A percentile compares a stretch with the other conserved stretches of the same genome.
Conservation (phyloP, 176 grass and related monocot species). For the Rhynchospora breviuscula region DNA sequence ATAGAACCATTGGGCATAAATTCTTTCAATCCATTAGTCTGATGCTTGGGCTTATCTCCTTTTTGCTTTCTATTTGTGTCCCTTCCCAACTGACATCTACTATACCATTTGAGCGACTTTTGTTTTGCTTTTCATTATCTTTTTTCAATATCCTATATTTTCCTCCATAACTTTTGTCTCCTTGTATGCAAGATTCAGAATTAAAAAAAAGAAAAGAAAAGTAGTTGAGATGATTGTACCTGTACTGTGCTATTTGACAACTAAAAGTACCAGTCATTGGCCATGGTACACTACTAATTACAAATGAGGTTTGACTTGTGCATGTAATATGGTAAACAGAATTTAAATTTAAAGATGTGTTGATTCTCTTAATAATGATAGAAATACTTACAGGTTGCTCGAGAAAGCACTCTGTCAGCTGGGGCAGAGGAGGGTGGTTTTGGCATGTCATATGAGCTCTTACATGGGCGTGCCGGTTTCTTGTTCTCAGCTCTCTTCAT, state of each 20-base stretch:
- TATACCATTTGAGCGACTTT: not conserved
- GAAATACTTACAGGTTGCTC: conserved; percentile 18
- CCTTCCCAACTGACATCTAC: not conserved
- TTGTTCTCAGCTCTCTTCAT: conserved; percentile 34
- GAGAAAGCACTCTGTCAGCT: not conserved
- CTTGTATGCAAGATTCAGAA: not conserved
- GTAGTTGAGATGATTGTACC: not conserved
- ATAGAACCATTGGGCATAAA: not conserved
- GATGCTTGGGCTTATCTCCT: not conserved
- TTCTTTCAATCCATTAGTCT: not conserved
- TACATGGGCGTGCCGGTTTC: conserved; percentile 42
- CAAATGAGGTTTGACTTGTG: not conserved
- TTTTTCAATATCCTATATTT: not conserved
- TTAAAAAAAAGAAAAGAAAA: not conserved
- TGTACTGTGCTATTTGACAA: not conserved
- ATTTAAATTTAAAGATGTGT: not conserved
- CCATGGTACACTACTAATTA: not conserved
- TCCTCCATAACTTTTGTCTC: not conserved
- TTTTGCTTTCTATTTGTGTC: not conserved
- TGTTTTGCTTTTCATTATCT: not conserved
- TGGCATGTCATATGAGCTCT: conserved; percentile 38
- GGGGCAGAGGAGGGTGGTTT: conserved; percentile 3
- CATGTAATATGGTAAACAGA: not conserved
- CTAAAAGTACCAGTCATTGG: not conserved
- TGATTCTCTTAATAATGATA: not conserved